phyloP scores from a whole-genome alignment of 1,284 basidiomycete species.

The Peniophora sp. region DNA sequence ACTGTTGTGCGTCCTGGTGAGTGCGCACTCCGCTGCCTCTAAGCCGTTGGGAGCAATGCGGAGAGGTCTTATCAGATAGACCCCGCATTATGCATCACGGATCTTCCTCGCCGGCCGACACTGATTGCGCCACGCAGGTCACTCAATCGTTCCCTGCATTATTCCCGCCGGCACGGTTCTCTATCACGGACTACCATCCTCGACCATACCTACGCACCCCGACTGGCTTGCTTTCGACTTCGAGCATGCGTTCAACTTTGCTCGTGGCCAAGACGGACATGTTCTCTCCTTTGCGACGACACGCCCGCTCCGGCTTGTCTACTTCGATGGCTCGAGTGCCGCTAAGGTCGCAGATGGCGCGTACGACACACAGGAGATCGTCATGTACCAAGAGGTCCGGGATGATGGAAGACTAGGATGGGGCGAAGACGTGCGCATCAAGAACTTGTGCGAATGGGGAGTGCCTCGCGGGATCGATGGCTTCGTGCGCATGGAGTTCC shows the following conservation, averaged over 20 bases:
- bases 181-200: slow-evolving; percentile 8
- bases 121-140: slow-evolving; percentile 1
- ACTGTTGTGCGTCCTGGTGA: slow-evolving; percentile 3
- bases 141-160: slow-evolving; percentile 4
- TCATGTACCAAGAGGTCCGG: slow-evolving; percentile 6
- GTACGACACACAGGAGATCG: slow-evolving; percentile 11
- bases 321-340: slow-evolving; percentile 10
- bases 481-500: slow-evolving; percentile 35
- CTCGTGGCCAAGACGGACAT: background rate
- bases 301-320: slow-evolving; percentile 5
- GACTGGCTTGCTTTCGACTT: slow-evolving; percentile 12
- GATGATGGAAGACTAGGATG: slow-evolving; percentile 3
- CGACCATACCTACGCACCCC: background rate
- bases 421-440: slow-evolving; percentile 8
- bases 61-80: too few relatives aligned
- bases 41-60: background rate
- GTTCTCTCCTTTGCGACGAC: slow-evolving; percentile 2
- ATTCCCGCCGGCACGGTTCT: slow-evolving; percentile 8
- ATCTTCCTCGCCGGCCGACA: background rate
- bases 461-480: slow-evolving; percentile 10
- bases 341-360: background rate
- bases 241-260: slow-evolving; percentile 9
- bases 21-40: background rate
- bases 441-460: slow-evolving; percentile 11
- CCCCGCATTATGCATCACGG: too few relatives aligned